Evolutionary conservation across 371 early-diverging fungal species (phyloP), one percentile per base, ranked within the genome.

Genomic region (Agmasoma carcini): DNA sequence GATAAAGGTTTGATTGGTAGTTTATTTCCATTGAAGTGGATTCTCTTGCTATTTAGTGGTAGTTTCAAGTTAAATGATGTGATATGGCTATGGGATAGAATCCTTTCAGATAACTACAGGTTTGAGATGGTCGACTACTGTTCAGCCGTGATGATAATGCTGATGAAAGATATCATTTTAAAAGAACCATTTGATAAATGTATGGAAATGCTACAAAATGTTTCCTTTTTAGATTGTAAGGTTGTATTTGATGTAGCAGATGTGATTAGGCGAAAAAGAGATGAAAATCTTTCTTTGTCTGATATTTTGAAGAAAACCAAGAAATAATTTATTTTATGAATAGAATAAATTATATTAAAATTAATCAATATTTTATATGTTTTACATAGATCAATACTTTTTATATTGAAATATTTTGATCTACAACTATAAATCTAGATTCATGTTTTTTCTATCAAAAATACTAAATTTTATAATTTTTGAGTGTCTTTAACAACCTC

Each of bases 21-120:
- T 15, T 14, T 27, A 23, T 68, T 76, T 41, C 66, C 58, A 48
- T 39, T 74, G 12, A 61, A 55, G 29, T 76, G 77, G 77, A 59
- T 76, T 45, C 20, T 69, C 0, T 41, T 72, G 9, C 40, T 73
- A 15, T 71, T 76, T 43, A 38, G 62, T 22, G 44, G 55, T 1
- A 73, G 70, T 50, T 73, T 68, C 55, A 17, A 41, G 14, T 45
- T 70, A 14, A 51, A 63, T 5, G 62, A 71, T 11, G 55, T 65
- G 19, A 26, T 72, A 11, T 48, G 47, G 46, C 48, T 76, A 19
- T 76, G 77, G 77, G 77, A 76, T 52, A 51, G 59, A 46, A 43
- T 74, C 17, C 65, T 76, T 15, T n/a, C 59, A 4, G 72, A 72
- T 62, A 12, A 40, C n/a, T 52, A 43, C 17, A 64, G 66, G 40